Percentiles rank a stretch among this genome's conserved stretches.
These are phyloP conservation scores for Onygena corvina DNA, from an alignment of 2,329 filamentous ascomycete genomes.

Conservation along the genomic window DNA sequence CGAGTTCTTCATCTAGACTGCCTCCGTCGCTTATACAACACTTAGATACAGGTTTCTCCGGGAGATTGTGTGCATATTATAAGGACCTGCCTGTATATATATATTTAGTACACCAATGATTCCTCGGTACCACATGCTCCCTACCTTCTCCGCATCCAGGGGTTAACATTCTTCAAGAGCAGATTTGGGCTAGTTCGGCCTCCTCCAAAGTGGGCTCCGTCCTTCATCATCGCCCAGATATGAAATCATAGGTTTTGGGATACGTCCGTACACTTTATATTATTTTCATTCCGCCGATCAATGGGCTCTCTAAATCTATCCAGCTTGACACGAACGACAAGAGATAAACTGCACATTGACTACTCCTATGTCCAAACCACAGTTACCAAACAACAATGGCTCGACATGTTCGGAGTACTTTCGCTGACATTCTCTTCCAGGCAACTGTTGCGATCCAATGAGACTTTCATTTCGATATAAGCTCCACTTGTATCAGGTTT, in stretches of 20 bases:
- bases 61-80: not conserved
- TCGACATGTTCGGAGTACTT: too few relatives aligned
- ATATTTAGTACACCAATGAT: not conserved
- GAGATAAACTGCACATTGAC: too few relatives aligned
- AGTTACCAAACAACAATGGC: not conserved
- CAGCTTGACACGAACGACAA: too few relatives aligned
- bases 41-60: too few relatives aligned
- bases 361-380: too few relatives aligned
- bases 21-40: too few relatives aligned
- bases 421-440: not conserved
- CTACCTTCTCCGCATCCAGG: not conserved
- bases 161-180: not conserved
- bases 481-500: not conserved
- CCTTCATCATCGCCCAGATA: not conserved
- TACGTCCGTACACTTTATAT: too few relatives aligned
- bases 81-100: not conserved
- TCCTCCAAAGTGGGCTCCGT: constrained; percentile 1
- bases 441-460: not conserved
- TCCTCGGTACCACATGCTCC: constrained; percentile 1
- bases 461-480: not conserved
- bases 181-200: not conserved
- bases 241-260: too few relatives aligned
- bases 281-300: too few relatives aligned
- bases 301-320: too few relatives aligned
- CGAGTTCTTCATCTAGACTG: too few relatives aligned